These are phyloP conservation scores for Carnegiea gigantea DNA, from an alignment of 179 eudicot genomes.

Conservation along the genomic window DNA sequence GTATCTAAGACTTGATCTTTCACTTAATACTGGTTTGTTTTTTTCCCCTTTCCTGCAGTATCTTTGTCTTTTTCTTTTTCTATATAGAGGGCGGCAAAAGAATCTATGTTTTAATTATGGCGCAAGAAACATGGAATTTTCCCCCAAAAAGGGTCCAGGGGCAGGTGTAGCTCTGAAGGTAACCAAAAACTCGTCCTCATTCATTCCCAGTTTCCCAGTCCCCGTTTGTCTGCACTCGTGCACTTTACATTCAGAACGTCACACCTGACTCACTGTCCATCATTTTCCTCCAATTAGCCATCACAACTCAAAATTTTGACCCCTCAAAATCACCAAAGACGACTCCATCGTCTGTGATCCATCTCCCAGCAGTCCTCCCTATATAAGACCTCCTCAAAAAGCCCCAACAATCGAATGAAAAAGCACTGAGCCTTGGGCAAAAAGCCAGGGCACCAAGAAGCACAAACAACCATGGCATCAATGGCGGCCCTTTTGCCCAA, in stretches of 20 bases:
- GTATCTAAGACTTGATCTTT: not conserved
- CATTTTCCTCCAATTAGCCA: not conserved
- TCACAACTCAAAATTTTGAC: not conserved
- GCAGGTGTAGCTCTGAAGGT: not conserved
- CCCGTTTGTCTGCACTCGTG: not conserved
- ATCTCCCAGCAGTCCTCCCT: not conserved
- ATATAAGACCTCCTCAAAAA: not conserved
- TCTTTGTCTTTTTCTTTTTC: not conserved
- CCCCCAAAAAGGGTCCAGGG: conserved; percentile 1
- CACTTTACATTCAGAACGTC: not conserved
- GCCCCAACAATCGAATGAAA: not conserved
- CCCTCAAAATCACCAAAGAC: not conserved
- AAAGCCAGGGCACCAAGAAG: conserved; percentile 14
- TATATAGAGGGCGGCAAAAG: not conserved
- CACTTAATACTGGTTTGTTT: no score
- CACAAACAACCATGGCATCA: conserved; percentile 43
- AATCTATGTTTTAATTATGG: not conserved
- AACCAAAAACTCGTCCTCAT: conserved; percentile 10
- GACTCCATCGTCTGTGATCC: no score
- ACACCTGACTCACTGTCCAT: not conserved
- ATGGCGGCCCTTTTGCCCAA: conserved; percentile 48
- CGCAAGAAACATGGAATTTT: not conserved
- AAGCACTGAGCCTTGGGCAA: conserved; percentile 16
- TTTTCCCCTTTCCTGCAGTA: not conserved
- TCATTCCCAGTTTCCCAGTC: conserved; percentile 2